These are phyloP conservation scores for Sphaerulina vaccinii DNA, from an alignment of 2,329 filamentous ascomycete species.

Conservation along the genomic window DNA sequence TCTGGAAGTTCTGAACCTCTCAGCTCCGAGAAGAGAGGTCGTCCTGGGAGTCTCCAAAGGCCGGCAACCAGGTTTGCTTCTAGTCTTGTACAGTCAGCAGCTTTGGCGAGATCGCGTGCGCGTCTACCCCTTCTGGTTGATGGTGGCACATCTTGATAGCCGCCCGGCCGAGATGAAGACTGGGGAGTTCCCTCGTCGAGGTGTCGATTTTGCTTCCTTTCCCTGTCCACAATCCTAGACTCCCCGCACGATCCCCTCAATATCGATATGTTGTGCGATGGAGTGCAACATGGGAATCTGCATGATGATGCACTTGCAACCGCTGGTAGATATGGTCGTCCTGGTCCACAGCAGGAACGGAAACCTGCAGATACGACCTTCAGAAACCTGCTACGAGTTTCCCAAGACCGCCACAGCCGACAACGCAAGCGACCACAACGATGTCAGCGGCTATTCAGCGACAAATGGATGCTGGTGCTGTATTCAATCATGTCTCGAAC, in stretches of 20 bases:
- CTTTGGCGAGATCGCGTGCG: constrained; percentile 7
- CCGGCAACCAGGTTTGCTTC: constrained; percentile 7
- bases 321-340: constrained; percentile 10
- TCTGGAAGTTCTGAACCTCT: neutral
- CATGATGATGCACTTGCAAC: constrained; percentile 6
- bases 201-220: neutral
- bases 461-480: constrained; percentile 35
- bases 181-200: neutral
- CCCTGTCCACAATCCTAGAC: constrained; percentile 12
- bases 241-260: constrained; percentile 15
- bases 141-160: neutral
- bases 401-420: neutral
- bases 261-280: constrained; percentile 7
- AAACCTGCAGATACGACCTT: constrained; percentile 1
- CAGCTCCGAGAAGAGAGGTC: too few species aligned
- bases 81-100: neutral
- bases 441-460: constrained; percentile 31
- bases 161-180: neutral
- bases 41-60: neutral
- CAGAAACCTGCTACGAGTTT: constrained; percentile 7
- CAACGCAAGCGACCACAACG: constrained; percentile 1
- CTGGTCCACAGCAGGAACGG: constrained; percentile 1
- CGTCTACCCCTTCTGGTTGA: neutral
- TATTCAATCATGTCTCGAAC: constrained; percentile 36
- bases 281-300: constrained; percentile 6